These are phyloP conservation scores for Leccinum broughii DNA, from an alignment of 768 basidiomycete species.

Conservation along the genomic window DNA sequence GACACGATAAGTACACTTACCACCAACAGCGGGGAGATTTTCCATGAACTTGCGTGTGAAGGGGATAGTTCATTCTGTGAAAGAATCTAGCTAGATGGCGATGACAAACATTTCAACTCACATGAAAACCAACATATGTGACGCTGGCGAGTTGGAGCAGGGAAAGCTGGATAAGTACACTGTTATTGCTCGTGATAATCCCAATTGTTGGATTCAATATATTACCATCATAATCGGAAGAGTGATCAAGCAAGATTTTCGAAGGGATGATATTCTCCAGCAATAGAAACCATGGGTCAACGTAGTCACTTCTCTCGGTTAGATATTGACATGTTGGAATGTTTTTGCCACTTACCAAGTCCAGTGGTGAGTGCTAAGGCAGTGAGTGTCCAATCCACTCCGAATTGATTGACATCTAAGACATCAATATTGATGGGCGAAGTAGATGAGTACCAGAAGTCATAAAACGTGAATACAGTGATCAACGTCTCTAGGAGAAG, in stretches of 20 bases:
- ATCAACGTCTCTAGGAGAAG: slow-evolving; percentile 21
- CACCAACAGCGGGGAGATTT: slow-evolving; percentile 5
- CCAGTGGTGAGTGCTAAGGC: slow-evolving; percentile 9
- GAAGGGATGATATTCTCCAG: slow-evolving; percentile 22
- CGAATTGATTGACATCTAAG: not conserved
- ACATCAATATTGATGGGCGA: not conserved
- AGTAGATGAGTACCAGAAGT: slow-evolving; percentile 9
- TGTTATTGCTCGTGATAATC: not conserved
- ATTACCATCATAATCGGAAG: slow-evolving; percentile 20
- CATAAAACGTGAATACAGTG: slow-evolving; percentile 12
- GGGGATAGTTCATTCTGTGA: slow-evolving; percentile 4
- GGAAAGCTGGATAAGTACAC: slow-evolving; percentile 14
- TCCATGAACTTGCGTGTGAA: not conserved
- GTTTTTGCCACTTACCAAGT: slow-evolving; percentile 18
- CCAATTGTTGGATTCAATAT: not conserved
- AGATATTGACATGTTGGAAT: not conserved
- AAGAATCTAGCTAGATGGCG: not conserved
- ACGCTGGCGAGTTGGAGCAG: slow-evolving; percentile 24
- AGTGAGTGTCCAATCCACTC: not conserved
- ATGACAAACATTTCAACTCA: not conserved
- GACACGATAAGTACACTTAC: slow-evolving; percentile 3
- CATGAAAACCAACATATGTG: slow-evolving; percentile 5
- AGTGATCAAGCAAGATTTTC: not conserved
- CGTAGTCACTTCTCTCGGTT: not conserved
- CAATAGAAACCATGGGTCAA: slow-evolving; percentile 22